Base-by-base conservation (phyloP, 2,329 filamentous ascomycete genomes). In the Rhynchosporium agropyri region DNA sequence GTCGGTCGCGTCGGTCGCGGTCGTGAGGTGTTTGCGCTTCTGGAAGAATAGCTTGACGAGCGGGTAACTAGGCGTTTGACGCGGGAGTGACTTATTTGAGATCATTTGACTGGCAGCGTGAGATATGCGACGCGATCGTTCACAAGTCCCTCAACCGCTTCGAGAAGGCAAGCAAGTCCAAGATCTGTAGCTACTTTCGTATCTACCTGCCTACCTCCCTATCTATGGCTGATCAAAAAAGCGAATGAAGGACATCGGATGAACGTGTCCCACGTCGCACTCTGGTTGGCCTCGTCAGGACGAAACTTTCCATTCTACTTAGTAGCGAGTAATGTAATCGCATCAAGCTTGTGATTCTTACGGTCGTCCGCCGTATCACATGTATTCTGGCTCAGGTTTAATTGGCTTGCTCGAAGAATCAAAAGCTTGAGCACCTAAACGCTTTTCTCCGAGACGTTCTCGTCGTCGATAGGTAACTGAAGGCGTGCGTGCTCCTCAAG, bases 11-110 rank as follows among this genome's bases (percentile, higher is more conserved):
- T 20, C 20, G 20, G 20, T 20, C 20, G 20, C 20, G 20, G 20
- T 20, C 20, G 20, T 20, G 20, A 20, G 20, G 15, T 51, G 40
- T n/a, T n/a, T 53, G 51, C 51, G 51, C 51, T 42, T 54, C 51
- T 54, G 36, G 51, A 54, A 54, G 51, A 54, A 40, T 54, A 10
- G n/a, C 33, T 54, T 40, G 51, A 20, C 51, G 51, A 54, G 51
- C 51, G 51, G 51, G 20, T 54, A 36, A 10, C 1, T 36, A 54
- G 51, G 51, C 51, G 51, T 54, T 53, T 53, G 50, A 40, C 15
- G 50, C 50, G 33, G 50, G 50, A 53, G 15, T 53, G 26, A 10
- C 9, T 53, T 40, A 26, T 7, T 40, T 53, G n/a, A 15, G 50
- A 40, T 53, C 31, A 3, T 26, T 40, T n/a, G 31, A 53, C 20